Evolutionary conservation across 2,329 filamentous ascomycete genomes (phyloP), one percentile per base, ranked within the genome.

Genomic region (Curvularia verruculosa): DNA sequence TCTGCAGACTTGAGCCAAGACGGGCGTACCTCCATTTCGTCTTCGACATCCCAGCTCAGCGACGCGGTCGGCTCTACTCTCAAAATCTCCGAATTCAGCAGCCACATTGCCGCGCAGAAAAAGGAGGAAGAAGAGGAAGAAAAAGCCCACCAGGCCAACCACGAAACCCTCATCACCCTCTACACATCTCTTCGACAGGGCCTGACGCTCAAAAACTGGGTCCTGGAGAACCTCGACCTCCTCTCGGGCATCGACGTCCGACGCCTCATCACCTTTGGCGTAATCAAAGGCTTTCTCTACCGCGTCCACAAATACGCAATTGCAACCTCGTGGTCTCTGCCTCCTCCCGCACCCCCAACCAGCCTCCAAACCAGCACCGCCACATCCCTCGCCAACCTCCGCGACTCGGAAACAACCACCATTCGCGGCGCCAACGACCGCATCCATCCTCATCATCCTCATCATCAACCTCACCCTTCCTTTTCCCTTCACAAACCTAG

Each of bases 251-350:
- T 99, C 55, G 95, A 99, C 74, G 87, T 97, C 53, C 87, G 95
- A 12, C 88, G 95, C 26, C 88, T 99, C 61, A 91, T 98, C 61
- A 96, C 96, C 57, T 99, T 98, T 70, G 95, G 94, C 55, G 85
- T 97, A 57, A 96, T 98, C 75, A 98, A 98, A 78, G 93, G 94
- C 15, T 90, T 96, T 65, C 79, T 99, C 23, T 97, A 97, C 76
- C 87, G 95, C 31, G 89, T 97, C 39, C 92, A 98, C 79, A 96
- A 95, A 75, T 96, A 96, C 73, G 90, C 92, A 26, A 85, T 96
- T 52, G 85, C 84, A 12, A 69, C 63, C 4, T 61, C 60, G 1
- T 49, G 57, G 6, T 37, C 52, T 1, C 26, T 72, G 6, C 66
- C 70, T 15, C 66, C 69, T 5, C 66, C 69, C 7, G 70, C 68